Conservation (phyloP, 139 green algal species). For the Edaphochlamys debaryana region DNA sequence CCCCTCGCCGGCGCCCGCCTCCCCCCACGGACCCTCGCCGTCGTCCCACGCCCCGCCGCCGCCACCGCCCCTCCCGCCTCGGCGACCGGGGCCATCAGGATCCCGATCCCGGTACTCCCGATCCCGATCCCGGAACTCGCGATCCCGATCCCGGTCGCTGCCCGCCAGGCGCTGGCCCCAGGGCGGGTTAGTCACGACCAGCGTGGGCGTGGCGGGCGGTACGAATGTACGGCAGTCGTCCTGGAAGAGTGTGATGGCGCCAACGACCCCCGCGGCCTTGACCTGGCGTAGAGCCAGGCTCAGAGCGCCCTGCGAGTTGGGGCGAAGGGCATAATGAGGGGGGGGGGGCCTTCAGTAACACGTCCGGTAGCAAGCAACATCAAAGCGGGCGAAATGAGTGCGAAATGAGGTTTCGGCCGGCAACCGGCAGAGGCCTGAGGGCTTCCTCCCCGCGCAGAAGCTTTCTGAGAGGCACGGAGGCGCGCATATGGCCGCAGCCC, state of each 20-base stretch:
- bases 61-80: background rate
- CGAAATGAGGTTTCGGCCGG: too few relatives aligned
- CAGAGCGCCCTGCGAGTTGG: conserved; percentile 61
- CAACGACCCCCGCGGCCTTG: conserved; percentile 50
- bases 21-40: background rate
- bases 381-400: too few relatives aligned
- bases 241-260: conserved; percentile 52
- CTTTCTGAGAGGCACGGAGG: too few relatives aligned
- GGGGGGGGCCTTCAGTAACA: too few relatives aligned
- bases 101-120: too few relatives aligned
- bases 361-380: too few relatives aligned
- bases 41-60: background rate
- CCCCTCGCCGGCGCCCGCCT: background rate
- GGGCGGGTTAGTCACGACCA: conserved; percentile 91
- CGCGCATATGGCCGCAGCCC: too few relatives aligned
- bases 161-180: conserved; percentile 81
- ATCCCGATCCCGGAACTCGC: background rate
- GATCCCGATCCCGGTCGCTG: background rate
- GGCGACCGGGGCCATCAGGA: too few relatives aligned
- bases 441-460: too few relatives aligned
- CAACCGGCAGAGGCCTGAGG: too few relatives aligned
- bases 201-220: conserved; percentile 50
- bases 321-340: too few relatives aligned
- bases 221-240: conserved; percentile 59
- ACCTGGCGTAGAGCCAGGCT: conserved; percentile 59